Evolutionary conservation across 139 green algal species (phyloP).

Genomic region (Haematococcus lacustris): DNA sequence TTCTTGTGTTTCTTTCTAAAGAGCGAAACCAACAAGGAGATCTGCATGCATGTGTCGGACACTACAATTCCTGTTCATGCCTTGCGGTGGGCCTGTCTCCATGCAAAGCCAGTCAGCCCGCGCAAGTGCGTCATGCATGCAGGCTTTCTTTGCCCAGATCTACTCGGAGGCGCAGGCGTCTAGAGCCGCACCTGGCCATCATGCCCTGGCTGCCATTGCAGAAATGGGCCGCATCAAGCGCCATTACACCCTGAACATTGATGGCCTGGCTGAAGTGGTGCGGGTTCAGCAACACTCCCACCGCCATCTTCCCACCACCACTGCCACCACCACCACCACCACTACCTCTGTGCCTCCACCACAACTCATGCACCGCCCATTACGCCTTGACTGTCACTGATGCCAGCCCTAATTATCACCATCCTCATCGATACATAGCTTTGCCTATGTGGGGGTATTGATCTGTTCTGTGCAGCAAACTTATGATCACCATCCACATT

Average conservation of each 20-base stretch:
- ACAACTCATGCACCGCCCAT: too few species aligned
- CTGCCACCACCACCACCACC: too few species aligned
- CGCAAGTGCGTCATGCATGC: neutral
- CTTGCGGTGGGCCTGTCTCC: neutral
- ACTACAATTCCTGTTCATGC: neutral
- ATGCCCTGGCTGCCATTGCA: slow-evolving; percentile 38
- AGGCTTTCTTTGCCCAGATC: slow-evolving; percentile 80
- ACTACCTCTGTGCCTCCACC: too few species aligned
- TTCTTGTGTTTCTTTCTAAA: neutral
- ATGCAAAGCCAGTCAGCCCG: too few species aligned
- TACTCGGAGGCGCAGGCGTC: slow-evolving; percentile 55
- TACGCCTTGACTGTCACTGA: too few species aligned
- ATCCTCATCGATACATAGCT: too few species aligned
- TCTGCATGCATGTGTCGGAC: neutral
- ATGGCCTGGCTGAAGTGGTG: slow-evolving; percentile 65
- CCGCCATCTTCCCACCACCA: too few species aligned
- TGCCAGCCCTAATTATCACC: too few species aligned
- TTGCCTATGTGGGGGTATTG: too few species aligned
- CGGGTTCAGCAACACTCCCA: too few species aligned
- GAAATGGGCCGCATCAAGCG: slow-evolving; percentile 47
- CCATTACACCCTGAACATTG: slow-evolving; percentile 93
- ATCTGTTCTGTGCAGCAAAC: too few species aligned
- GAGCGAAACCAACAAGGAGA: neutral
- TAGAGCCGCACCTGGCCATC: slow-evolving; percentile 11
- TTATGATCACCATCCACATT: too few species aligned